phyloP scores from a whole-genome alignment of 83 land plant genomes.

The Thuja plicata region DNA sequence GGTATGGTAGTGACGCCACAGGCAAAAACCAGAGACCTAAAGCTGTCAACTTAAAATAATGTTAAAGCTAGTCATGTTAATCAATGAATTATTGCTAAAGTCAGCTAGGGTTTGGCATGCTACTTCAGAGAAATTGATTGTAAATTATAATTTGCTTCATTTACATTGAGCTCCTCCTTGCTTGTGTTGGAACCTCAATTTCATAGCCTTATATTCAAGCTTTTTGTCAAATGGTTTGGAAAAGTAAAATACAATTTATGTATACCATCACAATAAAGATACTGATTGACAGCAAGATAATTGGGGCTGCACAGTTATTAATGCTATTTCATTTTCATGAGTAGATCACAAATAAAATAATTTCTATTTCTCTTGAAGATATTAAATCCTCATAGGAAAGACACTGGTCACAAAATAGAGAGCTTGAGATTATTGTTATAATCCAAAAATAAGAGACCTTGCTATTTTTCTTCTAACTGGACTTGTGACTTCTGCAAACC shows the following conservation, averaged over 20 bases:
- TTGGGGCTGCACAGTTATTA: background rate
- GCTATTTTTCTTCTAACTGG: background rate
- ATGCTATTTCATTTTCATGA: background rate
- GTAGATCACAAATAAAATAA: background rate
- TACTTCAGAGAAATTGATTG: background rate
- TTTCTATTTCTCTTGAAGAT: background rate
- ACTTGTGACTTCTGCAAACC: background rate
- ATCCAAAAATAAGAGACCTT: background rate
- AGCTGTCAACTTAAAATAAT: background rate
- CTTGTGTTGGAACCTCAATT: background rate
- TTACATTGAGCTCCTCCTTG: background rate
- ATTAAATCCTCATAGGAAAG: background rate
- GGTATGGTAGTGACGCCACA: background rate
- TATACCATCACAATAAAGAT: background rate
- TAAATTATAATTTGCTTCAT: background rate
- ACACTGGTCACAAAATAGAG: background rate
- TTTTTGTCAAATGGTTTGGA: background rate
- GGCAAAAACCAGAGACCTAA: background rate
- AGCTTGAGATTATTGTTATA: background rate
- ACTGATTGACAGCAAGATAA: background rate
- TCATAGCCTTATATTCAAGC: background rate
- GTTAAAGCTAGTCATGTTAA: background rate
- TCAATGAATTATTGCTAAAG: background rate
- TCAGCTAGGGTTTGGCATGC: background rate
- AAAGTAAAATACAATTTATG: background rate